Conservation (phyloP, 169 alveolate species). For the Babesia divergens region DNA sequence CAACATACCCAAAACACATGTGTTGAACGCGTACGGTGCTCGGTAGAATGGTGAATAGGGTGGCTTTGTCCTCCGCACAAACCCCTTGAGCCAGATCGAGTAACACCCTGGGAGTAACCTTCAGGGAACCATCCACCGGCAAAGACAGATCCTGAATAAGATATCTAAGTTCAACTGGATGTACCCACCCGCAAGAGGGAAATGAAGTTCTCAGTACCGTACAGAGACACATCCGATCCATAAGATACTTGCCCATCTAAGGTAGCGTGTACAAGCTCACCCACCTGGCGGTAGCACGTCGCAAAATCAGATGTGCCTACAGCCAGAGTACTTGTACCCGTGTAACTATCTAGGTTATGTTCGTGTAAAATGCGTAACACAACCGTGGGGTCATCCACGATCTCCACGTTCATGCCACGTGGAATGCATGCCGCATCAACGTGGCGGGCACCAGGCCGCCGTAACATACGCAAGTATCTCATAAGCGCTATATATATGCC, state of each 20-base stretch:
- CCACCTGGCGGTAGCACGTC: not conserved
- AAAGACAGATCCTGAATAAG: no score
- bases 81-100: no score
- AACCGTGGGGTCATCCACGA: not conserved
- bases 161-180: not conserved
- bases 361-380: not conserved
- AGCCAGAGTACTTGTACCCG: not conserved
- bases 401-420: not conserved
- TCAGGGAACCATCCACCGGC: no score
- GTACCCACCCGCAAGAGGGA: slow-evolving; percentile 7
- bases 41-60: no score
- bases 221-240: not conserved
- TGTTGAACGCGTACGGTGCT: no score
- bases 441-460: not conserved
- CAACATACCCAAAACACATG: no score
- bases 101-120: no score
- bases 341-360: not conserved
- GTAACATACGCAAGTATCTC: not conserved
- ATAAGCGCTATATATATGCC: not conserved
- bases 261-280: not conserved
- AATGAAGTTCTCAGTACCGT: no score
- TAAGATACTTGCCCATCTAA: not conserved
- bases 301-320: not conserved
- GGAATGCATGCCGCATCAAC: not conserved
- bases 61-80: no score